Conservation (phyloP, 2,329 filamentous ascomycete species). For the Botrytis paeoniae region DNA sequence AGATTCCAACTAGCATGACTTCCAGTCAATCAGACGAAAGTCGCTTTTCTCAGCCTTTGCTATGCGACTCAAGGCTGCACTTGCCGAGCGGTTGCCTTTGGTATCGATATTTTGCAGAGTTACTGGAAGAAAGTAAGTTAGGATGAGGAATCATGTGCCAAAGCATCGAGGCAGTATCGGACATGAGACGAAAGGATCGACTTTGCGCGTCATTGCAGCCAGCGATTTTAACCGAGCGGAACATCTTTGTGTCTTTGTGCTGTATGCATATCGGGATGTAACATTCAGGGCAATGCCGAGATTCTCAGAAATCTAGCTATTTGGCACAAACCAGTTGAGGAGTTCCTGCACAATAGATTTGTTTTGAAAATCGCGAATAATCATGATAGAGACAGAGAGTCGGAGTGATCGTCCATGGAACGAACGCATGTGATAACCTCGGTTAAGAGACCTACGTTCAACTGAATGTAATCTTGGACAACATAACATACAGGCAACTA, state of each 20-base stretch:
- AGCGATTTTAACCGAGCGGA: not conserved
- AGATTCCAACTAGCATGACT: not conserved
- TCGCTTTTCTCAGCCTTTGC: not conserved
- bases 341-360: not conserved
- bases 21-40: not conserved
- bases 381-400: not conserved
- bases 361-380: not conserved
- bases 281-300: not conserved
- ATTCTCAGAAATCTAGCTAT: not conserved
- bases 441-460: not conserved
- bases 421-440: not conserved
- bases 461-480: not conserved
- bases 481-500: not conserved
- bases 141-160: not conserved
- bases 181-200: not conserved
- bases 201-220: not conserved
- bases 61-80: constrained; percentile 1
- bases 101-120: not conserved
- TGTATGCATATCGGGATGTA: not conserved
- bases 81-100: not conserved
- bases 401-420: not conserved
- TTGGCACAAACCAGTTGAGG: not conserved
- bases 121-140: not conserved
- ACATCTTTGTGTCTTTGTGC: too few relatives aligned
- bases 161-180: not conserved